Base-by-base conservation (phyloP, 83 land plant genomes). In the Larix sibirica region DNA sequence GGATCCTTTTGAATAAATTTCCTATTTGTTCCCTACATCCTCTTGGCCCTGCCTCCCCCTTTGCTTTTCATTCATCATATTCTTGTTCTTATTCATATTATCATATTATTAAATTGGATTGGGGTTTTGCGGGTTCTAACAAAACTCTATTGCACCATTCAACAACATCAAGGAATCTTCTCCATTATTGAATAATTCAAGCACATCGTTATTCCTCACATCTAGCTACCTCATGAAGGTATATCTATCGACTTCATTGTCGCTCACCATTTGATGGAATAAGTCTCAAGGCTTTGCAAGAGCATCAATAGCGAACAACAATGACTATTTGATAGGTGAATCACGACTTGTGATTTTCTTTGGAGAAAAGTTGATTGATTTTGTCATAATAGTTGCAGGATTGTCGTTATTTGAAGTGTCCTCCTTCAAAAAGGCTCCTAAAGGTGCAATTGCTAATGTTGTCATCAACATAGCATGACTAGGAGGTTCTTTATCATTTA, bases 371-470 rank as follows among this genome's bases (percentile, higher is more conserved):
- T 68, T 92, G 66, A 90, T 92, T 80, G 94, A 90, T 66, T 92
- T 92, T 81, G 89, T 92, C 0, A 92, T 92, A 26, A 92, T 88
- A 26, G 83, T 82, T 33, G 60, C 28, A 3, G 92, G 94, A 2
- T 85, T 92, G 44, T 88, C 94, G 1, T 84, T 92, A 18, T 86
- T 92, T 1, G 89, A 92, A 73, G 92, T 92, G 21, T 86, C 92
- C 33, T 89, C 81, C 56, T 92, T 90, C 36, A 80, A 83, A 83
- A 92, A 90, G 67, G 90, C 92, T 77, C 84, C 92, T 1, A 90
- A 92, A 18, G 94, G 92, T 9, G 94, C 94, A 36, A 90, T 90
- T 60, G 92, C 94, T n/a, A 92, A 92, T 79, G 94, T 92, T 56
- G 92, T 90, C 59, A 89, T 92, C 31, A 89, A 85, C 38, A 83